Conservation (phyloP, 2,329 filamentous ascomycete genomes). For the Bipolaris sorokiniana region DNA sequence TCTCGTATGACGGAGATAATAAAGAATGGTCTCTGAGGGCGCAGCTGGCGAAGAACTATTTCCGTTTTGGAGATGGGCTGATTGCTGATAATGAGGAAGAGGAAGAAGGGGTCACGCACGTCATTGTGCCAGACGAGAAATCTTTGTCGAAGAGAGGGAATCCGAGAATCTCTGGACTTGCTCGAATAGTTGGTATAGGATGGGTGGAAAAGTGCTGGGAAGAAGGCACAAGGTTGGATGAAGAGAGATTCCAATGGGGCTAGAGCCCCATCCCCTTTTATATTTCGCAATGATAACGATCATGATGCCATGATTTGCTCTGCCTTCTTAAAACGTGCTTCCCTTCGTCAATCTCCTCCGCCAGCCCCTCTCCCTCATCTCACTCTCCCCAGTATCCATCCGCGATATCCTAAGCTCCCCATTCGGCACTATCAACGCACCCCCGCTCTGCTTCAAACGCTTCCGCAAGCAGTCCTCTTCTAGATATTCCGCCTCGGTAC, state of each 20-base stretch:
- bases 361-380: slow-evolving; percentile 23
- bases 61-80: slow-evolving; percentile 72
- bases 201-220: slow-evolving; percentile 86
- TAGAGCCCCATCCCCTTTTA: slow-evolving; percentile 9
- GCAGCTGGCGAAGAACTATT: slow-evolving; percentile 61
- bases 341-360: slow-evolving; percentile 32
- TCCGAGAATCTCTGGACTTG: slow-evolving; percentile 55
- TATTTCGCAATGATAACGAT: background rate
- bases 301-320: background rate
- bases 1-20: slow-evolving; percentile 15
- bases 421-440: slow-evolving; percentile 33
- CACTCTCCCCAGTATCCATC: slow-evolving; percentile 10
- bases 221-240: slow-evolving; percentile 78
- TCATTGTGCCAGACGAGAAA: slow-evolving; percentile 63
- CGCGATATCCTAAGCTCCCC: slow-evolving; percentile 34
- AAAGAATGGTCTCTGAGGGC: slow-evolving; percentile 32
- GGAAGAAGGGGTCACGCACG: slow-evolving; percentile 70
- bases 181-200: slow-evolving; percentile 69
- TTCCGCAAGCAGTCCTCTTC: slow-evolving; percentile 33
- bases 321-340: slow-evolving; percentile 39
- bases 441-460: slow-evolving; percentile 27
- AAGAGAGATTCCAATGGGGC: slow-evolving; percentile 55
- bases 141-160: slow-evolving; percentile 55
- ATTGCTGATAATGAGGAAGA: slow-evolving; percentile 60
- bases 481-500: slow-evolving; percentile 22